Evolutionary conservation across 2,329 filamentous ascomycete genomes (phyloP), one percentile per base, ranked within the genome.

Genomic region (Didymella arachidicola): DNA sequence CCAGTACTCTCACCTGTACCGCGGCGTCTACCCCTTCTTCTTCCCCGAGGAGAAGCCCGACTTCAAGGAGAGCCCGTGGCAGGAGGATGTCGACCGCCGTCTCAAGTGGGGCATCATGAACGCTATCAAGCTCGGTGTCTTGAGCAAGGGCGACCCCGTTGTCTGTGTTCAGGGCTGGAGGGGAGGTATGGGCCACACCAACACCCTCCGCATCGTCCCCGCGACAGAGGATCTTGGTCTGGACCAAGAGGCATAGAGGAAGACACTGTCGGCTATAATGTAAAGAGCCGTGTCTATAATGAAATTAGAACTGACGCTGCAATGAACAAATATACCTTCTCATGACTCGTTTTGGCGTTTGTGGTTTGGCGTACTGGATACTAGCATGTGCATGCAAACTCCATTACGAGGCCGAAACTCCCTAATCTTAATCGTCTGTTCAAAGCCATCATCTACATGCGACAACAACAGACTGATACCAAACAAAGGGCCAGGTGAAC

Each of bases 21-120:
- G 95, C 77, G 95, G 95, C 72, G 94, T 99, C 63, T 99, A 97
- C 78, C 95, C 95, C 59, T 99, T 99, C 90, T 85, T 90, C 74
- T 98, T 97, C 86, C 87, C 89, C 53, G 91, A 97, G 83, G 81
- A 83, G 72, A 98, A 98, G 88, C 95, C 95, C 71, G 92, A 99
- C 83, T 99, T 98, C 81, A 86, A 85, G 78, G 87, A 90, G 80
- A 87, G 90, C 74, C 93, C 96, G 82, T 99, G 95, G 95, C 95
- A 99, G 83, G 93, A 98, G 84, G 94, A 99, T 80, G 95, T 99
- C 71, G 95, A 99, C 82, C 88, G 89, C 78, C 92, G 95, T 77
- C 92, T 99, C 80, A 97, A 94, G 86, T 99, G 94, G 93, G 95
- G 92, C 78, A 92, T 99, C 78, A 83, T 86, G 77, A 87, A 93